Conservation (phyloP, 1,284 basidiomycete genomes). For the Naganishia cerealis region DNA sequence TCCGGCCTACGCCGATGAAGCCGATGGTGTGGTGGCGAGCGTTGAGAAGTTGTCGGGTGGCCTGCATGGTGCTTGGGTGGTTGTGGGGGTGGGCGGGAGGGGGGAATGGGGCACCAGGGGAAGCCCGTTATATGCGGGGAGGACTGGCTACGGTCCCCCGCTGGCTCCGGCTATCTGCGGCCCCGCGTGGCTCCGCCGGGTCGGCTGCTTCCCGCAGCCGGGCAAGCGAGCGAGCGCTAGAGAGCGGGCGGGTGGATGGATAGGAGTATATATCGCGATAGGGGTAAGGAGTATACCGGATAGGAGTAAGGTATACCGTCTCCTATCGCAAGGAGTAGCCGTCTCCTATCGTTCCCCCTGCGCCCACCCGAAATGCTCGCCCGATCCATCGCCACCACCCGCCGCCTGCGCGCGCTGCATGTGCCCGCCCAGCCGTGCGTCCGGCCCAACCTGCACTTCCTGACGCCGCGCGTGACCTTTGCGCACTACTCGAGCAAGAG, state of each 20-base stretch:
- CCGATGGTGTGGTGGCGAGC: constrained; percentile 24
- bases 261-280: too few relatives aligned
- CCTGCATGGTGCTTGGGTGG: constrained; percentile 17
- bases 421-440: constrained; percentile 1
- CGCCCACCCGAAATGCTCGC: too few relatives aligned
- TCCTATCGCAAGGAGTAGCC: too few relatives aligned
- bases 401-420: constrained; percentile 3
- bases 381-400: constrained; percentile 20
- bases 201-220: too few relatives aligned
- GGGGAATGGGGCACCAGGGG: too few relatives aligned
- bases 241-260: too few relatives aligned
- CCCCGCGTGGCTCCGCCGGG: not conserved
- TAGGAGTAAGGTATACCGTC: too few relatives aligned
- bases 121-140: constrained; percentile 7
- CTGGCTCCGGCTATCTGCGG: not conserved
- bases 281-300: too few relatives aligned
- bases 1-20: constrained; percentile 34
- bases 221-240: too few relatives aligned
- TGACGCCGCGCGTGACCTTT: constrained; percentile 16
- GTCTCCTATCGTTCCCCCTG: too few relatives aligned
- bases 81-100: not conserved
- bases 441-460: constrained; percentile 10
- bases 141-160: not conserved
- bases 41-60: constrained; percentile 21
- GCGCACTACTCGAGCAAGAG: constrained; percentile 17